phyloP scores from a whole-genome alignment of 139 green algal species.

The Tetraselmis chui region DNA sequence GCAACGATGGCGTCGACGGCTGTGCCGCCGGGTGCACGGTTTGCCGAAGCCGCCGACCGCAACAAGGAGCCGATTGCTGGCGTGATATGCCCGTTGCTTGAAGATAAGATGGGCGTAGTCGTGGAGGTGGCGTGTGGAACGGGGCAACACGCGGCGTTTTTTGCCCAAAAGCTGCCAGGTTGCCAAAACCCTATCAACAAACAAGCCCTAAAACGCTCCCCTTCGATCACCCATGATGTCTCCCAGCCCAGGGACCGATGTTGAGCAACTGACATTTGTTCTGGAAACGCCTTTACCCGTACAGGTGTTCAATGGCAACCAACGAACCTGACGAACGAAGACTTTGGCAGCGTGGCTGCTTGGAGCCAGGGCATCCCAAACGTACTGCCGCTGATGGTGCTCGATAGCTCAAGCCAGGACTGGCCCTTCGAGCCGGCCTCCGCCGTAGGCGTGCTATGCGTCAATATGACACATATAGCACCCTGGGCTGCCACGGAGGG shows the following conservation, averaged over 20 bases:
- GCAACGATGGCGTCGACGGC: not conserved
- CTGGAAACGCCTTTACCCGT: too few relatives aligned
- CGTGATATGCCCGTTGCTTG: not conserved
- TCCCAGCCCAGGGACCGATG: too few relatives aligned
- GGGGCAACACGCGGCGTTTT: slow-evolving; percentile 4
- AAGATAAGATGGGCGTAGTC: not conserved
- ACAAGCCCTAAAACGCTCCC: too few relatives aligned
- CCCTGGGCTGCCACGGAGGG: not conserved
- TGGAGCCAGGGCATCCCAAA: not conserved
- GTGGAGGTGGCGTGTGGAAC: not conserved
- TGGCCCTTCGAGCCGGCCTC: not conserved
- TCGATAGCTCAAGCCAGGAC: not conserved
- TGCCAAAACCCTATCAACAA: too few relatives aligned
- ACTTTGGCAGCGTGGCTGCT: not conserved
- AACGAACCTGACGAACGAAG: slow-evolving; percentile 1
- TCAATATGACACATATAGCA: slow-evolving; percentile 6
- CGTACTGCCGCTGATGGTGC: not conserved
- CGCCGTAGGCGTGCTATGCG: not conserved
- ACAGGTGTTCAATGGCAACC: not conserved
- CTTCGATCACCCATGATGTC: too few relatives aligned
- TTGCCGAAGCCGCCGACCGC: not conserved
- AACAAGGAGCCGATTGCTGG: not conserved
- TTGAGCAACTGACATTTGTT: too few relatives aligned
- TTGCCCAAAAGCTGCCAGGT: not conserved
- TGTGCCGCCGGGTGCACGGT: not conserved